These are phyloP conservation scores for Hyaloscypha finlandica DNA, from an alignment of 495 filamentous ascomycete genomes.

Conservation along the genomic window DNA sequence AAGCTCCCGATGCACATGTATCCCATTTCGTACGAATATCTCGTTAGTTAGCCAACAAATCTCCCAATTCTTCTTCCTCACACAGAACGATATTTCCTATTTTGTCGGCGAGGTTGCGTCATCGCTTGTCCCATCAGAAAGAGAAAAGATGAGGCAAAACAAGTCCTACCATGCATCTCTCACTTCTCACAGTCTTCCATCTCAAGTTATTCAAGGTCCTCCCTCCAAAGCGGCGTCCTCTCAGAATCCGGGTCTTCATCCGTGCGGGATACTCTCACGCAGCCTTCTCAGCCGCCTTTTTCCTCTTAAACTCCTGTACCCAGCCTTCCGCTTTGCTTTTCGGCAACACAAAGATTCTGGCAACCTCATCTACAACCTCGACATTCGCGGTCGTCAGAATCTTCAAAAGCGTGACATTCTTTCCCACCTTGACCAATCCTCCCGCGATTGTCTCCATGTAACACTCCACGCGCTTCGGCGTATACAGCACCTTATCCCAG, in stretches of 20 bases:
- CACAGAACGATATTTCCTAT: too few relatives aligned
- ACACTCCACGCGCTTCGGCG: constrained; percentile 68
- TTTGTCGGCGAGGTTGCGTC: too few relatives aligned
- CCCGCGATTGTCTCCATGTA: constrained; percentile 83
- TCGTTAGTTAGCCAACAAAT: too few relatives aligned
- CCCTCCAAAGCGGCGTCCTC: too few relatives aligned
- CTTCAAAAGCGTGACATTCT: constrained; percentile 75
- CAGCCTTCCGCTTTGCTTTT: constrained; percentile 65
- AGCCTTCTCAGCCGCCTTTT: constrained; percentile 51
- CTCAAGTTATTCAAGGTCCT: neutral
- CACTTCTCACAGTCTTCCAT: neutral
- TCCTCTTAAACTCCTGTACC: constrained; percentile 79
- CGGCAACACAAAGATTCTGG: constrained; percentile 80
- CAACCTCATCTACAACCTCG: constrained; percentile 83
- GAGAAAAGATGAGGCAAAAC: too few relatives aligned
- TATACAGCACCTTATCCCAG: constrained; percentile 83
- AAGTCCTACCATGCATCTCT: too few relatives aligned
- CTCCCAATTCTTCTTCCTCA: too few relatives aligned
- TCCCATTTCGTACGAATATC: neutral
- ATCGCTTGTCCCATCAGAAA: too few relatives aligned
- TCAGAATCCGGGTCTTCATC: neutral
- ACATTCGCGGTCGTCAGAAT: constrained; percentile 75
- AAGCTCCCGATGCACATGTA: neutral
- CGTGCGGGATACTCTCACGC: neutral
- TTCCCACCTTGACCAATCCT: constrained; percentile 87